Percentiles rank a stretch among this genome's conserved stretches.
Conservation (phyloP, 2,329 filamentous ascomycete species). For the Xylariaceae sp. region DNA sequence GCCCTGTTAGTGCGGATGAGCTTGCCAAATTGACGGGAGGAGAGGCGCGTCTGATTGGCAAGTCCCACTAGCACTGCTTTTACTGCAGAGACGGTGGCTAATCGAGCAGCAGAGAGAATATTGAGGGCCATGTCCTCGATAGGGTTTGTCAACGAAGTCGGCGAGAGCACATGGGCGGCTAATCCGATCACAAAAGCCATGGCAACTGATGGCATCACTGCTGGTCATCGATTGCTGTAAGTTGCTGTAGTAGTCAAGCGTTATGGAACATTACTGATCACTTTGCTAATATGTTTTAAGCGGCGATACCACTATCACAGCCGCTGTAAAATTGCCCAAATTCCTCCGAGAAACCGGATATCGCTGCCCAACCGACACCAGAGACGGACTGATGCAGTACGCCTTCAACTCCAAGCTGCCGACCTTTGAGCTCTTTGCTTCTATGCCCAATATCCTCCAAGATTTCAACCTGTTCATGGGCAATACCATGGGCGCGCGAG, state of each 20-base stretch:
- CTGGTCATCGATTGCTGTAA: slow-evolving; percentile 27
- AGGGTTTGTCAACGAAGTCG: slow-evolving; percentile 25
- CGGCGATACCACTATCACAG: slow-evolving; percentile 18
- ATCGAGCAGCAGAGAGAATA: slow-evolving; percentile 4
- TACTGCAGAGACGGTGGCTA: background rate
- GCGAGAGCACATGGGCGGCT: slow-evolving; percentile 20
- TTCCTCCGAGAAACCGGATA: slow-evolving; percentile 24
- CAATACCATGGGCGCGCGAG: slow-evolving; percentile 25
- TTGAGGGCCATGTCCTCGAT: slow-evolving; percentile 22
- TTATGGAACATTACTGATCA: background rate
- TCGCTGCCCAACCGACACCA: slow-evolving; percentile 22
- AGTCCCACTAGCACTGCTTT: background rate
- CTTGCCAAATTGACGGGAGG: slow-evolving; percentile 21
- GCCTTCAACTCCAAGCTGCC: slow-evolving; percentile 25
- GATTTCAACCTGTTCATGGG: slow-evolving; percentile 30
- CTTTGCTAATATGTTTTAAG: slow-evolving; percentile 1
- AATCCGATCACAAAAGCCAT: slow-evolving; percentile 25
- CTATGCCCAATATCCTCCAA: slow-evolving; percentile 17
- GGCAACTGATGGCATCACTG: slow-evolving; percentile 23
- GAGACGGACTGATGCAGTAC: slow-evolving; percentile 27
- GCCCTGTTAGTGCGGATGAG: slow-evolving; percentile 16
- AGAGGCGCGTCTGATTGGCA: slow-evolving; percentile 28
- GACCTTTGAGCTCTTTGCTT: slow-evolving; percentile 19
- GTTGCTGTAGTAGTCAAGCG: slow-evolving; percentile 1
- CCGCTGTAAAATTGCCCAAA: slow-evolving; percentile 20